Conservation (phyloP, 805 yeast genomes). For the Myxozyma nipponensis region DNA sequence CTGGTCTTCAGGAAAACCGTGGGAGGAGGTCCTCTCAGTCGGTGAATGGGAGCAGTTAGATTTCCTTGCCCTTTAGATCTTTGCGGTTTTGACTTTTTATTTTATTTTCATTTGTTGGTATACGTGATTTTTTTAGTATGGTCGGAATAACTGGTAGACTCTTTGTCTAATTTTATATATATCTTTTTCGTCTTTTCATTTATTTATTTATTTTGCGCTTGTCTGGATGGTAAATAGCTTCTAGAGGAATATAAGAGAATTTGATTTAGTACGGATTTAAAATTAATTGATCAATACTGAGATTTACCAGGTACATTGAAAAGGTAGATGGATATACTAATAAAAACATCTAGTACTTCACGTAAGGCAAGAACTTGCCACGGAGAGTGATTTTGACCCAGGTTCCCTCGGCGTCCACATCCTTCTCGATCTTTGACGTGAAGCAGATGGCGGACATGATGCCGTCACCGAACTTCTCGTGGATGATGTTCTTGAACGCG, state of each 20-base stretch:
- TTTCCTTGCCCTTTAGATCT: conserved; percentile 14
- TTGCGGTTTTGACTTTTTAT: background rate
- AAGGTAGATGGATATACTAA: no score
- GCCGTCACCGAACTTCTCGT: conserved; percentile 29
- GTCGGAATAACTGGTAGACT: background rate
- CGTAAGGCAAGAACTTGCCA: conserved; percentile 28
- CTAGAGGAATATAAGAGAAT: background rate
- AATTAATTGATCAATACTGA: background rate
- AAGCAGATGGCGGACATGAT: conserved; percentile 30
- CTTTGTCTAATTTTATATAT: conserved; percentile 7
- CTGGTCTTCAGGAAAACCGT: conserved; percentile 11
- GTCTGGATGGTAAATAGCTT: background rate
- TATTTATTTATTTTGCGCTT: background rate
- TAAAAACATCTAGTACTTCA: conserved; percentile 28
- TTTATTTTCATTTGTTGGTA: background rate
- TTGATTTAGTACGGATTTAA: no score
- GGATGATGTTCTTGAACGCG: conserved; percentile 27
- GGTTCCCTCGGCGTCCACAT: conserved; percentile 28
- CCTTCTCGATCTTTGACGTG: conserved; percentile 28
- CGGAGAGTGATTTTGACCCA: conserved; percentile 30
- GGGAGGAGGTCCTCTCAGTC: conserved; percentile 22
- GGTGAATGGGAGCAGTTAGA: conserved; percentile 21
- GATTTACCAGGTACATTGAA: background rate
- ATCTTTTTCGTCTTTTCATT: no score
- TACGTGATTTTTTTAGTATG: background rate